Evolutionary conservation across 116 monocot species (phyloP), one percentile per base, ranked within the genome.

Genomic region (Dioscorea cayenensis): DNA sequence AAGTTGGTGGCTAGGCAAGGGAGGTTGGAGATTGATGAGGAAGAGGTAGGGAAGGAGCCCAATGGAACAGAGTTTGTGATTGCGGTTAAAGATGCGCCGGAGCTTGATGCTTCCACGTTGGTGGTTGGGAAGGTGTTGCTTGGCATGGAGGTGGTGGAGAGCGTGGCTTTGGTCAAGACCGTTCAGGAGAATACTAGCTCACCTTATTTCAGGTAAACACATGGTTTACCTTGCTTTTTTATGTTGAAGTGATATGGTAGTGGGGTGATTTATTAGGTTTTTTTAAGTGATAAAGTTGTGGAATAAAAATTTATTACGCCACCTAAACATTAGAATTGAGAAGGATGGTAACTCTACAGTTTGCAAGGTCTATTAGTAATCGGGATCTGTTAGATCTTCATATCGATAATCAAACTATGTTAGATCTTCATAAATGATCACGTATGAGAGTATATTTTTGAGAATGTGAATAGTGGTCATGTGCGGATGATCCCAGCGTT

Each of bases 11-110:
- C 94, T 14, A 75, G 79, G 71, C 76, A 84, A 14, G 94, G 94
- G 73, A 85, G 67, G 77, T 69, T 94, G 51, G 84, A 74, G 82
- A 73, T 94, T 14, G 85, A 85, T 32, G 81, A 94, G 65, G 94
- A 94, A 74, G 82, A 86, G 60, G 78, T 78, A 0, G 83, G 85
- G 50, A 25, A 63, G 27, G 81, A 77, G 1, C 90, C 94, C 5
- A 94, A 94, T 10, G 93, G 89, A 60, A 94, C 89, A 14, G 93
- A 85, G 83, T 89, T 94, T 64, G 85, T 87, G 29, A 89, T 94
- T 35, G 71, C 84, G 17, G 77, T 75, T 9, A 79, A 70, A 32
- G 93, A 87, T 12, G 76, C 84, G 14, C 85, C 89, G 43, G 87
- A 85, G 71, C 83, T 89, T 7, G 89, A 87, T 20, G 78, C 38